Percentiles rank a stretch among this genome's conserved stretches.
Conservation (phyloP, 2,329 filamentous ascomycete genomes). For the Colletotrichum phormii region DNA sequence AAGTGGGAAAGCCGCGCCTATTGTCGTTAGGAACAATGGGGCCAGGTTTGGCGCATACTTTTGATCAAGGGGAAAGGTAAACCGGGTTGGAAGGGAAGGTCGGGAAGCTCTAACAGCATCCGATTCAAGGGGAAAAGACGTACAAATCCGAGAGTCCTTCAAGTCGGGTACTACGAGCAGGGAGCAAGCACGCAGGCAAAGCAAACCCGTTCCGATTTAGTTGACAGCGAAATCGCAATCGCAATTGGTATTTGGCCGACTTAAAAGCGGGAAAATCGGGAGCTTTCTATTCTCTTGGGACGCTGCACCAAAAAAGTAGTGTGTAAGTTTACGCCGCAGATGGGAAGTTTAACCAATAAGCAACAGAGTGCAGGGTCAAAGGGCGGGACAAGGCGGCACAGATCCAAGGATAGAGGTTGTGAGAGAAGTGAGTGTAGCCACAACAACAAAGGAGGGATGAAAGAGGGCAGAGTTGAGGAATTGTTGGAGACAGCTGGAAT, state of each 20-base stretch:
- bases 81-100: neutral
- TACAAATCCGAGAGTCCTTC: neutral
- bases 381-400: slow-evolving; percentile 11
- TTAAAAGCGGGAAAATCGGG: slow-evolving; percentile 15
- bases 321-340: slow-evolving; percentile 33
- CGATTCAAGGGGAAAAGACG: neutral
- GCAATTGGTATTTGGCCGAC: neutral
- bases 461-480: slow-evolving; percentile 12
- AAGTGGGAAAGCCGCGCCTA: slow-evolving; percentile 20
- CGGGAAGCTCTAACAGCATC: neutral
- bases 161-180: slow-evolving; percentile 18
- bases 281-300: slow-evolving; percentile 27
- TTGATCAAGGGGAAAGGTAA: neutral
- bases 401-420: neutral
- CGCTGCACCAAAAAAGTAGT: slow-evolving; percentile 12
- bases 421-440: neutral
- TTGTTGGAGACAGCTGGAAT: slow-evolving; percentile 4
- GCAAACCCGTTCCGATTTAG: slow-evolving; percentile 5
- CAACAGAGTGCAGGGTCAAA: slow-evolving; percentile 23
- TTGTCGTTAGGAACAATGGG: slow-evolving; percentile 36
- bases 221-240: slow-evolving; percentile 6
- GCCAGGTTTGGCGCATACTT: slow-evolving; percentile 16
- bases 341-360: slow-evolving; percentile 26
- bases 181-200: slow-evolving; percentile 1
- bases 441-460: slow-evolving; percentile 25